These are phyloP conservation scores for Nannochloris sp. DNA, from an alignment of 139 green algal species.

Conservation along the genomic window DNA sequence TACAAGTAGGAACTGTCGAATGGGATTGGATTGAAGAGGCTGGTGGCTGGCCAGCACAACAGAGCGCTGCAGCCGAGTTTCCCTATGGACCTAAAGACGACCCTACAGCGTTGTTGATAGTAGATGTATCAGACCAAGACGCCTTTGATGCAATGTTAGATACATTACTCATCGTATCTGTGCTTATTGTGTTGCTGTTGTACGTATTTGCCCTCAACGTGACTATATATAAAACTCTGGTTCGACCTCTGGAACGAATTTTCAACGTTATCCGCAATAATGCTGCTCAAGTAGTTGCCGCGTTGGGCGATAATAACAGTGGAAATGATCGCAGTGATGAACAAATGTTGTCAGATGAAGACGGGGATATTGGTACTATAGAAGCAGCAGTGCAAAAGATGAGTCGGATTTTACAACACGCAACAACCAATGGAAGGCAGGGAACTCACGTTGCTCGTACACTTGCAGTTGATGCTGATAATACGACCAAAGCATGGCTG, in stretches of 20 bases:
- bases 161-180: slow-evolving; percentile 3
- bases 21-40: neutral
- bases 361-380: slow-evolving; percentile 11
- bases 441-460: neutral
- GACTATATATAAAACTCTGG: slow-evolving; percentile 17
- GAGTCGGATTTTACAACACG: slow-evolving; percentile 39
- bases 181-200: slow-evolving; percentile 9
- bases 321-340: neutral
- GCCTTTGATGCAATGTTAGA: neutral
- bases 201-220: slow-evolving; percentile 14
- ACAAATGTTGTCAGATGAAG: too few species aligned
- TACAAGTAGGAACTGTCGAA: neutral
- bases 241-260: slow-evolving; percentile 44
- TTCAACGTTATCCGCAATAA: slow-evolving; percentile 34
- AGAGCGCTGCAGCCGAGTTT: neutral
- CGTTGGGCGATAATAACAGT: slow-evolving; percentile 14
- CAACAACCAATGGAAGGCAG: slow-evolving; percentile 16
- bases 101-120: neutral
- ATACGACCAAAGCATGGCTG: slow-evolving; percentile 43
- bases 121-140: slow-evolving; percentile 3
- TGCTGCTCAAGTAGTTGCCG: slow-evolving; percentile 24
- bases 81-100: neutral
- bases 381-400: slow-evolving; percentile 44
- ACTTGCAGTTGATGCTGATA: slow-evolving; percentile 24
- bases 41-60: slow-evolving; percentile 8